These are phyloP conservation scores for Phytopythium chamaehyphon DNA, from an alignment of 352 stramenopile species.

Conservation along the genomic window DNA sequence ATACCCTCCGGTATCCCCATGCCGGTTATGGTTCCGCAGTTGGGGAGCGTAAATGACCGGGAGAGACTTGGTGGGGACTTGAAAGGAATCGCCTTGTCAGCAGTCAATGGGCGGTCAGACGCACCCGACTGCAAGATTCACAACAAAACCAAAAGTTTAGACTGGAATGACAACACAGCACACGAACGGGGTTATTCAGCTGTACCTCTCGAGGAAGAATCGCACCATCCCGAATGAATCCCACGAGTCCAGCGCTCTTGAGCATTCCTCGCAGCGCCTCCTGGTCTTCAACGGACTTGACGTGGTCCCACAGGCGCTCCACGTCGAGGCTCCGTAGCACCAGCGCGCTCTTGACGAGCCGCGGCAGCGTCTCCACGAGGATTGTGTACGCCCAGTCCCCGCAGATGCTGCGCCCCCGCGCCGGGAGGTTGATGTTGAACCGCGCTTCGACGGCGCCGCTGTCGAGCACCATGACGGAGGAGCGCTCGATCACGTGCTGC, in stretches of 20 bases:
- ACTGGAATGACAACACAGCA: background rate
- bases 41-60: slow-evolving; percentile 86
- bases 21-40: slow-evolving; percentile 77
- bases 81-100: slow-evolving; percentile 66
- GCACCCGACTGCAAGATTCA: slow-evolving; percentile 35
- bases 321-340: slow-evolving; percentile 71
- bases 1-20: slow-evolving; percentile 95
- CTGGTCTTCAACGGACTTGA: slow-evolving; percentile 93
- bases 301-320: slow-evolving; percentile 70
- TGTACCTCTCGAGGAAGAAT: slow-evolving; percentile 83
- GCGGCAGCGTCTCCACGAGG: slow-evolving; percentile 86
- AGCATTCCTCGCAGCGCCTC: slow-evolving; percentile 85
- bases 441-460: slow-evolving; percentile 87
- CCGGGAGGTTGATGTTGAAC: slow-evolving; percentile 95
- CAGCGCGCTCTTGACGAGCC: slow-evolving; percentile 80
- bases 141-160: background rate
- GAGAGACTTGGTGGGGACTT: slow-evolving; percentile 80
- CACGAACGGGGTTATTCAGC: background rate
- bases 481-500: slow-evolving; percentile 94
- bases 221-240: slow-evolving; percentile 92
- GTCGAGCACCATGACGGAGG: slow-evolving; percentile 75
- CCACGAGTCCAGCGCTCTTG: slow-evolving; percentile 75
- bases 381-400: slow-evolving; percentile 92
- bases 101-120: slow-evolving; percentile 46
- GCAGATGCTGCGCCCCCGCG: slow-evolving; percentile 91